Conservation (phyloP, 129 eudicot species). For the Solidago caesia region DNA sequence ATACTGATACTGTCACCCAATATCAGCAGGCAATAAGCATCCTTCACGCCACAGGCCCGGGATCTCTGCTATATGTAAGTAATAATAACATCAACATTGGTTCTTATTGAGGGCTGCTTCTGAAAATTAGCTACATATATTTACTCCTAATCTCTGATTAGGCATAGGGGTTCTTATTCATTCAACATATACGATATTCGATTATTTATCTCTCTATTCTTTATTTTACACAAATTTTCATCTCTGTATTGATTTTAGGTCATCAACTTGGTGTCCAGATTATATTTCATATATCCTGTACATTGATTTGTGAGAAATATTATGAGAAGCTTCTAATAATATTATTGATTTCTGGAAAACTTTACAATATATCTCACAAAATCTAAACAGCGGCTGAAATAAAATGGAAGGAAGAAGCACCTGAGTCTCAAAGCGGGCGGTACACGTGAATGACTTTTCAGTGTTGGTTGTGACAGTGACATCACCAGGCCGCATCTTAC, state of each 20-base stretch:
- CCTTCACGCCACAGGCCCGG: slow-evolving; percentile 22
- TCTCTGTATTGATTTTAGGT: too few relatives aligned
- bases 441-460: slow-evolving; percentile 84
- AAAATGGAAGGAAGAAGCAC: slow-evolving; percentile 37
- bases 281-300: too few relatives aligned
- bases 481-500: slow-evolving; percentile 91
- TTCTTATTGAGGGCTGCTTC: too few relatives aligned
- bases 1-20: slow-evolving; percentile 28
- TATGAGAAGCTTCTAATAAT: not conserved
- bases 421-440: slow-evolving; percentile 91
- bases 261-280: too few relatives aligned
- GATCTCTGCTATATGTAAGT: not conserved
- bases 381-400: not conserved
- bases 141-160: too few relatives aligned
- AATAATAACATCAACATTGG: too few relatives aligned
- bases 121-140: too few relatives aligned
- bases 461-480: slow-evolving; percentile 63
- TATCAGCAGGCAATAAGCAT: slow-evolving; percentile 26
- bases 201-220: too few relatives aligned
- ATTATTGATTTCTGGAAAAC: not conserved
- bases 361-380: not conserved
- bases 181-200: too few relatives aligned
- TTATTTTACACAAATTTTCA: too few relatives aligned
- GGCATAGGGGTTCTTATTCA: too few relatives aligned
- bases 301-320: not conserved